Evolutionary conservation across 2,329 filamentous ascomycete genomes (phyloP).

Genomic region (Stromatinia cepivora): DNA sequence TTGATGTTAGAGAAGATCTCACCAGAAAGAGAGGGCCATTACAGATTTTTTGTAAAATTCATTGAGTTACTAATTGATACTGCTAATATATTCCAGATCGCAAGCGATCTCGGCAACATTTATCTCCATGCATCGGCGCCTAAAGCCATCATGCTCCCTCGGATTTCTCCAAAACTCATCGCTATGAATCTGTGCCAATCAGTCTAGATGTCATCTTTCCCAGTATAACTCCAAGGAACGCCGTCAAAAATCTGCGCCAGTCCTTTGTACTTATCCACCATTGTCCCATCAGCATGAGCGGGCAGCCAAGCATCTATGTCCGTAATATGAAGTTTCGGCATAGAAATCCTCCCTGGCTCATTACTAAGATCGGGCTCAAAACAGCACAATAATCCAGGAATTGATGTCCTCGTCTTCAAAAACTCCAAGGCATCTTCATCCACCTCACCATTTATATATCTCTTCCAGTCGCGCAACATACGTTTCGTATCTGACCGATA

Average conservation of each 20-base stretch:
- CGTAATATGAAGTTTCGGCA: not conserved
- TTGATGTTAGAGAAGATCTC: not conserved
- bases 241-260: constrained; percentile 7
- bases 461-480: not conserved
- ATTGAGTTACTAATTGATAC: not conserved
- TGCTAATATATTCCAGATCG: not conserved
- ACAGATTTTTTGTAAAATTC: not conserved
- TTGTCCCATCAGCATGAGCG: not conserved
- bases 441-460: no score
- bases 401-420: not conserved
- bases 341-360: not conserved
- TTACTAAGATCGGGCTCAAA: not conserved
- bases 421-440: not conserved
- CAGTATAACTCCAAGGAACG: not conserved
- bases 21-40: not conserved
- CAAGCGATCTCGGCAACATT: not conserved
- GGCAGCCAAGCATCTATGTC: not conserved
- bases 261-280: constrained; percentile 10
- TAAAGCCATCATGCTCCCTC: not conserved
- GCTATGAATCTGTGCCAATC: not conserved
- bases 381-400: not conserved
- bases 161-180: not conserved
- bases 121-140: no score
- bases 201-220: not conserved
- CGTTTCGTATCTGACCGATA: no score